Evolutionary conservation across 345 rosid genomes (phyloP), one percentile per base, ranked within the genome.

Genomic region (Eucalyptus coolabah): DNA sequence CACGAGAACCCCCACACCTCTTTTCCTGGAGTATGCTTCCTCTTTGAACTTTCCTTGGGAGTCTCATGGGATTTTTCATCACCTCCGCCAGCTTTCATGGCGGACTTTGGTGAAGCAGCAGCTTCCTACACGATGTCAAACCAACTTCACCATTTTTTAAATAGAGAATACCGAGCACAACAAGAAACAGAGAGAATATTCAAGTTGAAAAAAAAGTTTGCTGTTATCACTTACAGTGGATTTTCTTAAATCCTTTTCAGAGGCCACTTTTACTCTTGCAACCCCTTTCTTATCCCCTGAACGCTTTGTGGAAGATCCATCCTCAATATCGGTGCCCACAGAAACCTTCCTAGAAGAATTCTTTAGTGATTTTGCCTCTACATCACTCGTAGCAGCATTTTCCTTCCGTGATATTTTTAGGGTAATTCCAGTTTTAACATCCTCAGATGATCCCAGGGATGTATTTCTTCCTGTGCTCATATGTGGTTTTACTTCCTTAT

Each of bases 21-120:
- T 97, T 89, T 95, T 95, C 88, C 96, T 49, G 90, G 90, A 86
- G 95, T 91, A 26, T 91, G 95, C 92, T 93, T 97, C 89, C 97
- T 93, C 95, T 95, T 97, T 86, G 91, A 50, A 91, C 88, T 91
- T 86, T 94, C 89, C 94, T 93, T 92, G n/a, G 97, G 93, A 88
- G 92, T 95, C 89, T 94, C 98, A 91, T 93, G 95, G 85, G 59
- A 40, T 24, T 90, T 94, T 86, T 89, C 92, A 65, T 89, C 94
- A 90, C 93, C 96, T 92, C 92, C 93, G 40, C 88, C 91, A 87
- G 89, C 89, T 90, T 95, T 96, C 88, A 88, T 67, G 54, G 90
- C 92, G 7, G 95, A 90, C 92, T 96, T 97, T 60, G 93, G 92
- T 63, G 98, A 93, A 90, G 95, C 92, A 89, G 88, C 87, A 91